These are phyloP conservation scores for Penicillium occitanis DNA, from an alignment of 2,329 filamentous ascomycete genomes.

Conservation along the genomic window DNA sequence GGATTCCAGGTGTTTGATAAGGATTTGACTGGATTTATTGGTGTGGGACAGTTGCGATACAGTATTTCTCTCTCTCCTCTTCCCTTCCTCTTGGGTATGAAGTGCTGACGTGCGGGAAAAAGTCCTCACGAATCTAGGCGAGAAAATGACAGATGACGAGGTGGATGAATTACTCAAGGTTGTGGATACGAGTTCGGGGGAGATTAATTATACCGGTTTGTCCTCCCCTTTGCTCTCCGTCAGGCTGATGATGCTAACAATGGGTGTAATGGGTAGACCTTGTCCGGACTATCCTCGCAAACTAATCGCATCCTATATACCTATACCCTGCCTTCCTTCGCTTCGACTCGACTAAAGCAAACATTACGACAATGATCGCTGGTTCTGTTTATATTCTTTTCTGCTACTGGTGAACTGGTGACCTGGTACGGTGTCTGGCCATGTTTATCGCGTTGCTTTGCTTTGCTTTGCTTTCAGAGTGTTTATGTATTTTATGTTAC, in stretches of 20 bases:
- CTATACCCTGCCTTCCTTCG: not conserved
- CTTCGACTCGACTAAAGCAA: not conserved
- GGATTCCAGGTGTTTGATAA: conserved; percentile 99
- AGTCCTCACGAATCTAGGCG: conserved; percentile 93
- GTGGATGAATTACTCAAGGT: conserved; percentile 98
- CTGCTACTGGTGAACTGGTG: conserved; percentile 3
- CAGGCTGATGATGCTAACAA: not conserved
- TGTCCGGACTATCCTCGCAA: conserved; percentile 81
- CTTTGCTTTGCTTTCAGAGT: not conserved
- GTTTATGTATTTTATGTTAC: conserved; percentile 4
- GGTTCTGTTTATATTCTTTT: conserved; percentile 18
- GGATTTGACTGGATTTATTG: conserved; percentile 97
- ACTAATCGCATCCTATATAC: conserved; percentile 50
- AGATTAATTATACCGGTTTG: conserved; percentile 96
- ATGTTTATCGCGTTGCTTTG: not conserved
- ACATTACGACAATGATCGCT: conserved; percentile 17
- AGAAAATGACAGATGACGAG: conserved; percentile 99
- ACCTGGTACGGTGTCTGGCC: not conserved
- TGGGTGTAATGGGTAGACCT: conserved; percentile 57
- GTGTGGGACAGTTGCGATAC: conserved; percentile 95
- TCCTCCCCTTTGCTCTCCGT: conserved; percentile 16
- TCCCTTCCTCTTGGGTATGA: not conserved
- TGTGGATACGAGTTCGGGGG: conserved; percentile 90
- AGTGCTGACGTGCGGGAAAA: conserved; percentile 7
- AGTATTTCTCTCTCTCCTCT: conserved; percentile 40